Percentiles rank a stretch among this genome's conserved stretches.
Conservation (phyloP, 768 basidiomycete genomes). For the Boletus patriciae region DNA sequence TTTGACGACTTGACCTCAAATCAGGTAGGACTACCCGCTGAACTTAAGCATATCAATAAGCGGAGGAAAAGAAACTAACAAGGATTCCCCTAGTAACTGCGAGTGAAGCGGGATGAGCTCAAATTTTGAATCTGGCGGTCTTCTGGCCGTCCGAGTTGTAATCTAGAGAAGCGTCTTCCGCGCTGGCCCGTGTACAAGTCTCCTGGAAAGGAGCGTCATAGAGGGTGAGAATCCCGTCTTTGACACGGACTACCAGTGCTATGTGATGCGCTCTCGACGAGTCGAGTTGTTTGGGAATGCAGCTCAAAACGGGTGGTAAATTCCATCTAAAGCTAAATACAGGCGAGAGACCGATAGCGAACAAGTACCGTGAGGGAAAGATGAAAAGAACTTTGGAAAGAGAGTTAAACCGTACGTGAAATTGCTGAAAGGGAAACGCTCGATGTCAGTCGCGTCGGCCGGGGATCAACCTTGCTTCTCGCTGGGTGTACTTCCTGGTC, state of each 20-base stretch:
- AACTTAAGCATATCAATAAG: constrained; percentile 91
- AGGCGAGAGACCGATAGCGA: constrained; percentile 80
- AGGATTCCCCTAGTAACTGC: constrained; percentile 88
- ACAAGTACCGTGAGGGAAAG: constrained; percentile 72
- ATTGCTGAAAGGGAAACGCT: constrained; percentile 79
- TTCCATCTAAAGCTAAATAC: constrained; percentile 85
- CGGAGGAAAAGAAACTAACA: constrained; percentile 90
- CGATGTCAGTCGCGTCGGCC: constrained; percentile 64
- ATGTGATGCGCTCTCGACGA: constrained; percentile 74
- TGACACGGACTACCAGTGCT: constrained; percentile 59
- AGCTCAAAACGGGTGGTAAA: constrained; percentile 80
- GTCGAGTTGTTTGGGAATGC: constrained; percentile 87
- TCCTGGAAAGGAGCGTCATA: constrained; percentile 78
- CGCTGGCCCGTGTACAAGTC: constrained; percentile 73
- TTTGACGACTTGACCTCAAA: constrained; percentile 61
- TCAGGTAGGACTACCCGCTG: constrained; percentile 82
- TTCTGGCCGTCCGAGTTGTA: constrained; percentile 65
- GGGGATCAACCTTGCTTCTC: constrained; percentile 53
- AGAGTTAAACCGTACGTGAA: constrained; percentile 81
- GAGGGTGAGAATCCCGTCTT: constrained; percentile 73
- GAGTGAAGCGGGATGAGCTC: constrained; percentile 84
- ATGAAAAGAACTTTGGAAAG: constrained; percentile 81
- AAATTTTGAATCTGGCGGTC: constrained; percentile 79
- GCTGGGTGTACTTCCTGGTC: constrained; percentile 52
- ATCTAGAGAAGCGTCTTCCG: constrained; percentile 76